These are phyloP conservation scores for Gossypium rotundifolium DNA, from an alignment of 345 rosid genomes.

Conservation along the genomic window DNA sequence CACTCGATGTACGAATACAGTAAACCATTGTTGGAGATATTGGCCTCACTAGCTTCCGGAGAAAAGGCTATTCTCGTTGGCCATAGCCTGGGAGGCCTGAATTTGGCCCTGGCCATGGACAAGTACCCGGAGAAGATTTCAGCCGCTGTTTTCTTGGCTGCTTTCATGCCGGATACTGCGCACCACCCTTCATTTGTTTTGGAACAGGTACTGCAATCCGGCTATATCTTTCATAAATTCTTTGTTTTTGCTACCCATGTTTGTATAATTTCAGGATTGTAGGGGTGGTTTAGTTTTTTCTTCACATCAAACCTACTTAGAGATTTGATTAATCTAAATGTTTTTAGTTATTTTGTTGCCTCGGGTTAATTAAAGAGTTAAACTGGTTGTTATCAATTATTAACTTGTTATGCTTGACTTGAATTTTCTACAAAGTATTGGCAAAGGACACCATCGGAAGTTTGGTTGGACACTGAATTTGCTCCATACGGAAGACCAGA, in stretches of 20 bases:
- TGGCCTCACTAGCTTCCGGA: conserved; percentile 25
- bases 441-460: not conserved
- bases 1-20: conserved; percentile 33
- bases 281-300: not conserved
- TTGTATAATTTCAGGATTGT: not conserved
- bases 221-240: not conserved
- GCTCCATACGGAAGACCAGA: conserved; percentile 13
- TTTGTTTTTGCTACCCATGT: not conserved
- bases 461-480: conserved; percentile 44
- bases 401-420: not conserved
- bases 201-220: conserved; percentile 19
- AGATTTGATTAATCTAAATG: not conserved
- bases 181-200: conserved; percentile 31
- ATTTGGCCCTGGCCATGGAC: conserved; percentile 42
- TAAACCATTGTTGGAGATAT: conserved; percentile 41
- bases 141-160: conserved; percentile 31
- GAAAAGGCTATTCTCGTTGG: conserved; percentile 60
- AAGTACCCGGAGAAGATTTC: conserved; percentile 32
- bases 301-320: not conserved
- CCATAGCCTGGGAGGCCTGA: conserved; percentile 64
- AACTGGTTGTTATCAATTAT: not conserved
- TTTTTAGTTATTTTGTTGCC: not conserved
- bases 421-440: not conserved
- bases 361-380: not conserved
- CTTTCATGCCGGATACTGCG: conserved; percentile 32